Evolutionary conservation across 306 rosid species (phyloP).

Genomic region (Sicyos edulis): DNA sequence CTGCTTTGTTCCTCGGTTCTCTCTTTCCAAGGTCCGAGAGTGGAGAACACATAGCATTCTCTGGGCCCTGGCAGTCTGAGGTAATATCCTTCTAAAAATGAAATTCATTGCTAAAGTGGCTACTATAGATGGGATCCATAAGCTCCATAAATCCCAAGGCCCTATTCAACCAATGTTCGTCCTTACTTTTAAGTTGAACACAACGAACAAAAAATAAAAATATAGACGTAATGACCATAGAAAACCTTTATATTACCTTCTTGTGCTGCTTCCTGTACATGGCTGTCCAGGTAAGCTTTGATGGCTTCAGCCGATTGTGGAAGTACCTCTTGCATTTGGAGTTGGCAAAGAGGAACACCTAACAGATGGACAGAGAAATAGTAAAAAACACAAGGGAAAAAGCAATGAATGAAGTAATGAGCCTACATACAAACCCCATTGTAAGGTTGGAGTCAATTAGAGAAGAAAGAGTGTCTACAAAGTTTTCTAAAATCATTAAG

Average conservation of each 20-base stretch:
- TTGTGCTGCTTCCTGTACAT: conserved; percentile 85
- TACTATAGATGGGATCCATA: too few species aligned
- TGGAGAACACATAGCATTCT: too few species aligned
- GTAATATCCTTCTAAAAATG: too few species aligned
- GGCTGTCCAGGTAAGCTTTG: conserved; percentile 85
- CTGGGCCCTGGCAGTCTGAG: too few species aligned
- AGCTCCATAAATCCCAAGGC: too few species aligned
- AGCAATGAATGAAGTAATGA: not conserved
- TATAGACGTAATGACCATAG: not conserved
- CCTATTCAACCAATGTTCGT: too few species aligned
- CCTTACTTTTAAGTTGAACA: not conserved
- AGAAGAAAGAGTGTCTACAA: not conserved
- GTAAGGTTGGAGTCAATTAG: not conserved
- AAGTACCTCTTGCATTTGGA: conserved; percentile 76
- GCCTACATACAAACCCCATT: not conserved
- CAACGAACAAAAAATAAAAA: not conserved
- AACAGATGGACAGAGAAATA: not conserved
- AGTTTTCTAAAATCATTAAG: not conserved
- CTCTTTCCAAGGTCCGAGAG: too few species aligned
- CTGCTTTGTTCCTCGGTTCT: too few species aligned
- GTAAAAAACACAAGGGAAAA: not conserved
- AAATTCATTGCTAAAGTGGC: too few species aligned
- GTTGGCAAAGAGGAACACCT: conserved; percentile 77
- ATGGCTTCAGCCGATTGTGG: conserved; percentile 77
- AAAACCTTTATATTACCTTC: conserved; percentile 37